These are phyloP conservation scores for Endocarpon pusillum DNA, from an alignment of 495 filamentous ascomycete species.

Conservation along the genomic window DNA sequence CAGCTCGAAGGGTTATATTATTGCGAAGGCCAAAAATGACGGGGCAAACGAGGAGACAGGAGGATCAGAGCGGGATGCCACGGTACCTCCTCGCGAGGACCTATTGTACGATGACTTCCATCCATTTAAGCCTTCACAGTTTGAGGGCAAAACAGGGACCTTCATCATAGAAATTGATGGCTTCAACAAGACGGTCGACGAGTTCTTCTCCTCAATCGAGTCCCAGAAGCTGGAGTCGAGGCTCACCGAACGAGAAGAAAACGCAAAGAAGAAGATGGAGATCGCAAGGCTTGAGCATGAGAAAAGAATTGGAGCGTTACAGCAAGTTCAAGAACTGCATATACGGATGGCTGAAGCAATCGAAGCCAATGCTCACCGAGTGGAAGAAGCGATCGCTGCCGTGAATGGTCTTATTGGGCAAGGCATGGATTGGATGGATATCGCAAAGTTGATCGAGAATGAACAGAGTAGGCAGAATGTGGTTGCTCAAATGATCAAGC, in stretches of 20 bases:
- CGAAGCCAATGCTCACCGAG: slow-evolving; percentile 70
- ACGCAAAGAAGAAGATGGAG: slow-evolving; percentile 68
- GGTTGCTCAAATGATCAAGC: slow-evolving; percentile 71
- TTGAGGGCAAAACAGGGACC: slow-evolving; percentile 44
- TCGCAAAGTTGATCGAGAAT: slow-evolving; percentile 70
- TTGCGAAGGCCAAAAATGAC: slow-evolving; percentile 41
- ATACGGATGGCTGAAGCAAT: slow-evolving; percentile 79
- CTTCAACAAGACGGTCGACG: slow-evolving; percentile 86
- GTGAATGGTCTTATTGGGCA: slow-evolving; percentile 78
- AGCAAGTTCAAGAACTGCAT: slow-evolving; percentile 65
- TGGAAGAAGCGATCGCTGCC: slow-evolving; percentile 80
- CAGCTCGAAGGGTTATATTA: slow-evolving; percentile 62
- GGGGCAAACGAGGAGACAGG: slow-evolving; percentile 16
- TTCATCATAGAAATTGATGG: slow-evolving; percentile 59
- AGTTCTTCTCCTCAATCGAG: slow-evolving; percentile 93
- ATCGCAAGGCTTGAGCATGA: slow-evolving; percentile 64
- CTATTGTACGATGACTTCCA: slow-evolving; percentile 90
- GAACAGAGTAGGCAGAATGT: slow-evolving; percentile 68
- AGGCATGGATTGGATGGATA: slow-evolving; percentile 93
- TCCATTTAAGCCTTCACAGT: slow-evolving; percentile 76
- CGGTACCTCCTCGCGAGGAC: no score
- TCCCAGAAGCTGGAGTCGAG: slow-evolving; percentile 78
- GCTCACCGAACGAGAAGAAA: slow-evolving; percentile 62
- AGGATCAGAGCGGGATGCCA: slow-evolving; percentile 20
- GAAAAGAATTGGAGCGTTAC: slow-evolving; percentile 64